Base-by-base conservation (phyloP, 1,284 basidiomycete genomes). In the Rhizoctonia solani region DNA sequence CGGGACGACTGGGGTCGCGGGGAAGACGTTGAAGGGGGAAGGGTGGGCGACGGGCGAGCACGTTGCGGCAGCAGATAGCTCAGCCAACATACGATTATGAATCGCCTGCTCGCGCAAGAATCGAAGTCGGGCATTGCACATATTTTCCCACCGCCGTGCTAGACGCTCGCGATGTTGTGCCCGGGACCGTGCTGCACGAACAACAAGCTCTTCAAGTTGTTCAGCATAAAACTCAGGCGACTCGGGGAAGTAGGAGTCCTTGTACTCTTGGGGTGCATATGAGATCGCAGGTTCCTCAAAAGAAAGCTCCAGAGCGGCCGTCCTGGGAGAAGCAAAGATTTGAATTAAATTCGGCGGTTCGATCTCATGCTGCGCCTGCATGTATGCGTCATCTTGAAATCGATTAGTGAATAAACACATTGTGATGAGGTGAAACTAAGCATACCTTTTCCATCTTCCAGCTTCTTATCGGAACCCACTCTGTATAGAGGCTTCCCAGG, bases 181-280 rank as follows among this genome's bases (percentile, higher is more conserved):
- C 34, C 59, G 59, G 13, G 59, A 63, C 32, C 59, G 59, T 39
- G 59, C 59, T 23, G 59, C 32, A 25, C 59, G 59, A 23, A 63
- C 59, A 13, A 34, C 39, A 32, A 63, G 50, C 32, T 63, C 59
- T 39, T 63, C 59, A 34, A 63, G 16, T n/a, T 52, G 59, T 13
- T 23, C 42, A 13, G n/a, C 21, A 47, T 52, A 23, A 16, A 52
- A 46, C 13, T 52, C 59, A n/a, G n/a, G n/a, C n/a, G 59, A 39
- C 14, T 50, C 46, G 13, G 29, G n/a, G n/a, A n/a, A n/a, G n/a
- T n/a, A n/a, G n/a, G n/a, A n/a, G n/a, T n/a, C n/a, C n/a, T n/a
- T n/a, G n/a, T n/a, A n/a, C n/a, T n/a, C n/a, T n/a, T n/a, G n/a
- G n/a, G n/a, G n/a, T n/a, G n/a, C n/a, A n/a, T n/a, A n/a, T n/a